Percentiles rank a stretch among this genome's conserved stretches.
phyloP scores from a whole-genome alignment of 352 stramenopile genomes.

The Phytopythium vexans region DNA sequence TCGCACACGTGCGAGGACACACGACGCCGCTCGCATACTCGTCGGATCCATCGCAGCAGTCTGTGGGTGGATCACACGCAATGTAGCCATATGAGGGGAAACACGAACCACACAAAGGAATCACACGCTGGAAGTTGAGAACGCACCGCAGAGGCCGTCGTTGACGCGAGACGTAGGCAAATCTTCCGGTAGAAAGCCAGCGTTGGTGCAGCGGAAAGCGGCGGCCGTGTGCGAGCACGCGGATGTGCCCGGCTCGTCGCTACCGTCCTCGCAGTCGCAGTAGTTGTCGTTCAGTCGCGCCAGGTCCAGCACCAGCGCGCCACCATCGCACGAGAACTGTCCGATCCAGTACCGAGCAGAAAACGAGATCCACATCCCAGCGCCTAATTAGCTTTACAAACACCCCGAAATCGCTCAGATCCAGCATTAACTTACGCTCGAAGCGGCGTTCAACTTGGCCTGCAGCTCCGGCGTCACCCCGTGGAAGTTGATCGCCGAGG shows the following conservation, averaged over 20 bases:
- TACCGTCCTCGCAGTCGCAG: constrained; percentile 91
- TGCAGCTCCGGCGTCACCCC: too few species aligned
- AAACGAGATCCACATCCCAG: too few species aligned
- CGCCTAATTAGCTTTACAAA: too few species aligned
- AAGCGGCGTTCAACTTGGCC: too few species aligned
- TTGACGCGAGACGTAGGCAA: constrained; percentile 69
- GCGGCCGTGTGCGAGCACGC: constrained; percentile 68
- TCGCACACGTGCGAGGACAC: constrained; percentile 41
- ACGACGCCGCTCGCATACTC: constrained; percentile 60
- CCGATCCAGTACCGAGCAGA: too few species aligned
- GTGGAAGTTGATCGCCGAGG: too few species aligned
- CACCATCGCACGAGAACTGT: constrained; percentile 73
- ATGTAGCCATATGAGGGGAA: constrained; percentile 3
- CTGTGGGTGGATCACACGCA: constrained; percentile 31
- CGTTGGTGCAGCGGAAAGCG: constrained; percentile 72
- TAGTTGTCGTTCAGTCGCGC: constrained; percentile 91
- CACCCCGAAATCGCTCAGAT: too few species aligned
- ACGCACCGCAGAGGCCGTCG: constrained; percentile 69
- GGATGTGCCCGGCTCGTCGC: constrained; percentile 85
- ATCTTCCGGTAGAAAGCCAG: constrained; percentile 60
- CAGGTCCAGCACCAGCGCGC: constrained; percentile 47
- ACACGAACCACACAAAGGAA: neutral
- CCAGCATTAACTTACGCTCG: too few species aligned
- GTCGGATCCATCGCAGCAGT: constrained; percentile 84
- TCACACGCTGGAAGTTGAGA: neutral